Evolutionary conservation across 495 filamentous ascomycete species (phyloP), one percentile per base, ranked within the genome.

Genomic region (Penicillium daleae): DNA sequence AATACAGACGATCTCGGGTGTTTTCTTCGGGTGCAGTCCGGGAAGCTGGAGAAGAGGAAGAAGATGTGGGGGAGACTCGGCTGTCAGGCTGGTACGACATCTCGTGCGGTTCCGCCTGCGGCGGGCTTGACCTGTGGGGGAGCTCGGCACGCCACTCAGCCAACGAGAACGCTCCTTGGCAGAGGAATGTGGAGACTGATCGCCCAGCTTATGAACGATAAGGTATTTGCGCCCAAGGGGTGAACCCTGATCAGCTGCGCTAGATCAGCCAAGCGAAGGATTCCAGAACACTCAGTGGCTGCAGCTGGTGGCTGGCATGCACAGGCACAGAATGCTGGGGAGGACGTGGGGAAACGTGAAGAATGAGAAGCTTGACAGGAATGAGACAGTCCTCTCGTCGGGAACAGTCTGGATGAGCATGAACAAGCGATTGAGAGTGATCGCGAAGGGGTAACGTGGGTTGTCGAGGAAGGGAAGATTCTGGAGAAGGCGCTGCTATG

Each of bases 11-110:
- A 53, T n/a, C 42, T n/a, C 29, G 37, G 46, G 27, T 50, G 32
- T 57, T 60, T 57, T 31, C 53, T 68, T 92, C 89, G 49, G 91
- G 79, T 56, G 87, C 85, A 24, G 86, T 80, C 78, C 37, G 44
- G 12, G 21, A 91, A 88, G 60, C 26, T 9, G 49, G 26, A 21
- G 49, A 32, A 52, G 49, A 32, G 15, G 49, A 29, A 9, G 91
- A 83, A 63, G 90, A 90, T 88, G 63, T 72, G 37, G 60, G 70
- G 59, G 64, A 64, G 57, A 54, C 64, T 29, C 56, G 64, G 57
- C 48, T 26, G 29, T 56, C 60, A 53, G 70, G n/a, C 61, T 68
- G 68, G 66, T 60, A 63, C 62, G 67, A 71, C 70, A 74, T 74
- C 61, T 51, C 67, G 63, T 64, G 63, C 48, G 70, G 56, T 67